Conservation (phyloP, 805 yeast species). For the Ogataea paraovalis region DNA sequence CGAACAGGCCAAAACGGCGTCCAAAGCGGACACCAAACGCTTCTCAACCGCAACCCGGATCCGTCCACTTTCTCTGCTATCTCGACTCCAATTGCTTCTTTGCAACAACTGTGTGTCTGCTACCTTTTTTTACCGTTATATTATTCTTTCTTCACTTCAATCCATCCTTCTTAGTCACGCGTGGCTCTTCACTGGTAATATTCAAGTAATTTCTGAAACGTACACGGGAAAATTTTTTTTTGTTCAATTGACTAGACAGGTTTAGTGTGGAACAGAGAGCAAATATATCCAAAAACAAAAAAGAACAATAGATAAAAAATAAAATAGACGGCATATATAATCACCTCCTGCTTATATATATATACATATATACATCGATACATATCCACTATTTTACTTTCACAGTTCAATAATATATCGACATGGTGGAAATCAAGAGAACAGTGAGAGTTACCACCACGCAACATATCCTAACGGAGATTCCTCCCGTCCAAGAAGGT, state of each 20-base stretch:
- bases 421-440: constrained; percentile 62
- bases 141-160: not conserved
- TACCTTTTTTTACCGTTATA: not conserved
- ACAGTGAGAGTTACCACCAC: constrained; percentile 83
- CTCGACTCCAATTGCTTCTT: not conserved
- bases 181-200: no score
- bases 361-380: no score
- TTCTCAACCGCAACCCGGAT: not conserved
- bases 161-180: no score
- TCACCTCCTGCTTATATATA: no score
- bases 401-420: no score
- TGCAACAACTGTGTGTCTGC: not conserved
- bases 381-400: no score
- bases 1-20: not conserved
- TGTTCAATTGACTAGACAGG: not conserved
- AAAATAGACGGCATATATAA: no score
- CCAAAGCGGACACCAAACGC: not conserved
- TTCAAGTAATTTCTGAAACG: no score
- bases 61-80: not conserved
- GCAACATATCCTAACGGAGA: constrained; percentile 76
- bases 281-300: no score
- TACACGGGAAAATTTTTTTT: not conserved
- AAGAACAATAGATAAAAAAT: no score
- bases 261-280: no score
- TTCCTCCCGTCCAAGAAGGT: constrained; percentile 81